phyloP scores from a whole-genome alignment of 2,329 filamentous ascomycete genomes.

The Zymoseptoria brevis region DNA sequence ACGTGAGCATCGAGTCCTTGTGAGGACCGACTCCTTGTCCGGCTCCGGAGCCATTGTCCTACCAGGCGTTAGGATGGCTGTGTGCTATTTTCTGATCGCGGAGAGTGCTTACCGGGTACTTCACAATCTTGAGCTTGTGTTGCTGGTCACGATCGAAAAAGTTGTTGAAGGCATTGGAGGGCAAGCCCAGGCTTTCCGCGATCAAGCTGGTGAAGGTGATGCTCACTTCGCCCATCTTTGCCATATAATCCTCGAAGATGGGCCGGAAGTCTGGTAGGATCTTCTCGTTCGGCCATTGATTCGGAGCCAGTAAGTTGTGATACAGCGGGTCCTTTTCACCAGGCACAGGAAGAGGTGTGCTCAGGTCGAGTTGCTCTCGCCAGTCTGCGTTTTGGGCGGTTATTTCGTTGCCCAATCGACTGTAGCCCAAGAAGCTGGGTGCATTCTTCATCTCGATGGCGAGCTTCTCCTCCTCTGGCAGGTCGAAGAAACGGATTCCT shows the following conservation, averaged over 20 bases:
- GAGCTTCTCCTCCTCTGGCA: slow-evolving; percentile 69
- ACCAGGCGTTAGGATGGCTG: neutral
- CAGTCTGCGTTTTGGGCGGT: slow-evolving; percentile 71
- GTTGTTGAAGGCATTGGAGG: slow-evolving; percentile 59
- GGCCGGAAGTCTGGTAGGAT: slow-evolving; percentile 60
- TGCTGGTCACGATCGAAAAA: slow-evolving; percentile 68
- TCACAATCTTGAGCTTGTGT: slow-evolving; percentile 84
- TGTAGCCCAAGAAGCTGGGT: slow-evolving; percentile 38
- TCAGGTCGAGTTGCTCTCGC: slow-evolving; percentile 80
- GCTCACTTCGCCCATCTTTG: slow-evolving; percentile 63
- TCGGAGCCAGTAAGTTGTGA: slow-evolving; percentile 66
- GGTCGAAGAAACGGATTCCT: slow-evolving; percentile 67
- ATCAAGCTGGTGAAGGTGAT: slow-evolving; percentile 70
- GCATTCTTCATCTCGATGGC: slow-evolving; percentile 45
- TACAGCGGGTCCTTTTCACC: slow-evolving; percentile 57
- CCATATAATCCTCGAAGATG: slow-evolving; percentile 68
- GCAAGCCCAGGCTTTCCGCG: slow-evolving; percentile 72
- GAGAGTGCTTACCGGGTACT: slow-evolving; percentile 51
- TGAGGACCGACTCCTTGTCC: slow-evolving; percentile 58
- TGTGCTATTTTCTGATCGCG: neutral
- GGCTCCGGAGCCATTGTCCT: slow-evolving; percentile 51
- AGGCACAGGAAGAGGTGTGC: slow-evolving; percentile 65
- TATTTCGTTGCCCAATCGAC: slow-evolving; percentile 45
- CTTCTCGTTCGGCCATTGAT: slow-evolving; percentile 65
- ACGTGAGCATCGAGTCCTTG: slow-evolving; percentile 68